Base-by-base conservation (phyloP, 768 basidiomycete genomes). In the Gelatoporia subvermispora region DNA sequence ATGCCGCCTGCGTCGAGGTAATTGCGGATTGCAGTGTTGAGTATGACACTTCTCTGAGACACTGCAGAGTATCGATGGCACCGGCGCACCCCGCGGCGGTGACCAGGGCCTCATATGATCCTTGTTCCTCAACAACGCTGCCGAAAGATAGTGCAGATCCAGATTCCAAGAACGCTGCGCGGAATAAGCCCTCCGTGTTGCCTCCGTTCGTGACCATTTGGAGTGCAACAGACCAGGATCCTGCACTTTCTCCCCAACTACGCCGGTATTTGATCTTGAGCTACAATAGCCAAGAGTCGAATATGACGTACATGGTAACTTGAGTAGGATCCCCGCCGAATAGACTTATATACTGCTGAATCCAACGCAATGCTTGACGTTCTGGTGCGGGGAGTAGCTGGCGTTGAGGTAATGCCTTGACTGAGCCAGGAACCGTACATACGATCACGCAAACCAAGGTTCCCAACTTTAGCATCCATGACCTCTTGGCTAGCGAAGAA, bases 371-470 rank as follows among this genome's bases (percentile, higher is more conserved):
- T 5, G 65, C 66, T 10, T 71, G 41, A 51, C 73, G 72, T 3
- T 72, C 73, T 35, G 65, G 0, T n/a, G n/a, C n/a, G n/a, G 3
- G 24, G 10, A 16, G 17, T 3, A 43, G 25, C 13, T 45, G 4
- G 28, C 5, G 13, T 31, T 7, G 13, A 31, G 28, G 7, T 13
- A 31, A 31, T 7, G 5, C 28, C 28, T 7, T 31, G 28, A 31
- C 5, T 31, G 28, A 5, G 13, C 7, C 28, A 31, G 5, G 45
- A 9, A 23, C 28, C 0, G 11, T 20, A 50, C 61, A 41, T 42
- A 71, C 72, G 72, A 60, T 82, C 78, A 40, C 62, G 65, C 8
- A 82, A 60, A 9, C 79, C 78, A 15, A 77, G 60, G 54, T 80
- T 79, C 9, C 64, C 66, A 13, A 64, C 43, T 1, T 65, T 65